Evolutionary conservation across 2,329 filamentous ascomycete species (phyloP).

Genomic region (Aspergillus calidoustus): DNA sequence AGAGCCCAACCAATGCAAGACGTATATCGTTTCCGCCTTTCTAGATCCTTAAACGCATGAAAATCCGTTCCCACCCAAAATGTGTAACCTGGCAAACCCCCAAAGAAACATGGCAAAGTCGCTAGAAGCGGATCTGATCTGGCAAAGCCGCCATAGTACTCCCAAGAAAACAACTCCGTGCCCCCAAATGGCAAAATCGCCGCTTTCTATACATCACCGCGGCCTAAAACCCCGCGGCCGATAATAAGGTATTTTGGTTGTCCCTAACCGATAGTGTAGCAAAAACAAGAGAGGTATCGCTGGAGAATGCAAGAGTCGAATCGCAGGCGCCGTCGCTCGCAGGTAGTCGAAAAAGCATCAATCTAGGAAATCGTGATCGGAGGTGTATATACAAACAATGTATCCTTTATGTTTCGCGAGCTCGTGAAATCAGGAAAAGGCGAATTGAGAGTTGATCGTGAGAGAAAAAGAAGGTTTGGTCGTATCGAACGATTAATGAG

Average conservation of each 20-base stretch:
- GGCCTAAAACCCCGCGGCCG: conserved; percentile 37
- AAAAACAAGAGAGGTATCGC: conserved; percentile 40
- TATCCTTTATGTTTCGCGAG: conserved; percentile 33
- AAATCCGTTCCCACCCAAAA: conserved; percentile 39
- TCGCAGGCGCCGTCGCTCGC: conserved; percentile 49
- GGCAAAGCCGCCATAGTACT: conserved; percentile 37
- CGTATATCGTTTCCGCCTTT: conserved; percentile 51
- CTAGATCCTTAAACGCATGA: conserved; percentile 43
- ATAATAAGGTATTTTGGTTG: conserved; percentile 33
- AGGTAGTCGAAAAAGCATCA: conserved; percentile 42
- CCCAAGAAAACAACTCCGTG: conserved; percentile 42
- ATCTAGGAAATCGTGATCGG: conserved; percentile 44
- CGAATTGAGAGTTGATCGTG: conserved; percentile 31
- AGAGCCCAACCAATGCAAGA: conserved; percentile 48
- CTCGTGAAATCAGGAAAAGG: conserved; percentile 31
- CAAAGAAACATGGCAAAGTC: conserved; percentile 35
- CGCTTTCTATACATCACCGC: conserved; percentile 48
- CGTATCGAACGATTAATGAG: conserved; percentile 35
- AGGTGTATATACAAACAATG: conserved; percentile 43
- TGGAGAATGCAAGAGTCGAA: conserved; percentile 42
- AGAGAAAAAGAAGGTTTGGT: conserved; percentile 30
- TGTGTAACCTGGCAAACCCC: conserved; percentile 33
- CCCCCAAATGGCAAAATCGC: conserved; percentile 40
- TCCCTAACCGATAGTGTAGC: conserved; percentile 41
- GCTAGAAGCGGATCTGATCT: conserved; percentile 29